Conservation (phyloP, 2,329 filamentous ascomycete genomes). For the Aspergillus ochraceoroseus region DNA sequence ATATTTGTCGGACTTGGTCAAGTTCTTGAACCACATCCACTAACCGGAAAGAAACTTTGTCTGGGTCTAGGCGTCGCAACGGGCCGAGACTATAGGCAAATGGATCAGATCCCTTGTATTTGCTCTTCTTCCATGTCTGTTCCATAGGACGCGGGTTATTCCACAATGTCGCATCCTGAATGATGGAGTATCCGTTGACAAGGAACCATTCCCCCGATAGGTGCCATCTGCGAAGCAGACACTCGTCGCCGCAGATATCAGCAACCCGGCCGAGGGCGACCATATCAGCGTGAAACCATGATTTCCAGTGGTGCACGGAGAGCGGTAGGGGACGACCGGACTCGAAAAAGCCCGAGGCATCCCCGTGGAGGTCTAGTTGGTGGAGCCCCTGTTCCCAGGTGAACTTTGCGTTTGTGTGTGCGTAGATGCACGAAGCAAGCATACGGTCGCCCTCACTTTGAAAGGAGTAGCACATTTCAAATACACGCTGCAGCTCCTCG, state of each 20-base stretch:
- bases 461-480: conserved; percentile 46
- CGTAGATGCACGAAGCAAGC: conserved; percentile 51
- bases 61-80: conserved; percentile 34
- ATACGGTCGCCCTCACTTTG: conserved; percentile 49
- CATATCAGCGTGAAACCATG: conserved; percentile 19
- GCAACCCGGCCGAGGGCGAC: conserved; percentile 14
- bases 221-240: conserved; percentile 15
- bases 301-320: conserved; percentile 21
- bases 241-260: conserved; percentile 16
- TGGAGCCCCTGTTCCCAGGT: conserved; percentile 49
- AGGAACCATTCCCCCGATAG: conserved; percentile 29
- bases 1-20: conserved; percentile 48
- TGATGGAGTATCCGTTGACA: conserved; percentile 54
- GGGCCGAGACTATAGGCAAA: conserved; percentile 51
- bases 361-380: conserved; percentile 51
- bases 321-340: conserved; percentile 46
- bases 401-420: conserved; percentile 49
- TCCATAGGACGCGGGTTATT: conserved; percentile 45
- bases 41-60: conserved; percentile 50
- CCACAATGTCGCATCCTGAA: conserved; percentile 42
- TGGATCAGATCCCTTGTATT: conserved; percentile 32
- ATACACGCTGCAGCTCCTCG: conserved; percentile 42
- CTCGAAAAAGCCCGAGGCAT: conserved; percentile 55
- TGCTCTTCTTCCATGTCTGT: conserved; percentile 47
- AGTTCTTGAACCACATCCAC: conserved; percentile 39